Conservation (phyloP, 2,329 filamentous ascomycete species). For the Monilinia polystroma region DNA sequence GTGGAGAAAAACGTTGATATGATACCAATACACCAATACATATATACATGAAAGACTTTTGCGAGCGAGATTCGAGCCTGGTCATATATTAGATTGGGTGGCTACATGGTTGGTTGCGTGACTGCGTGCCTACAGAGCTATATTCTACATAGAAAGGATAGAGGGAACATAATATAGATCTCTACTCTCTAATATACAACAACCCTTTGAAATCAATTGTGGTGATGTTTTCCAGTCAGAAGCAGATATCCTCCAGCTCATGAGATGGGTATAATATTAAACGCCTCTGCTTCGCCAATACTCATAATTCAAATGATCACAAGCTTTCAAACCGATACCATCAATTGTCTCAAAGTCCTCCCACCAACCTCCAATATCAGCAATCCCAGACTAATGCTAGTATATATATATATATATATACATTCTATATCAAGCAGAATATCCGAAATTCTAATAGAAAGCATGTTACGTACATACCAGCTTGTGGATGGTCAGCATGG, state of each 20-base stretch:
- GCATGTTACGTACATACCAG: not conserved
- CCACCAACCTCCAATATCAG: not conserved
- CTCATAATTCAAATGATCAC: too few relatives aligned
- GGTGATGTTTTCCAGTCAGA: not conserved
- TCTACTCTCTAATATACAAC: slow-evolving; percentile 8
- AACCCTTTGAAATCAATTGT: not conserved
- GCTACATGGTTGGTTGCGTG: not conserved
- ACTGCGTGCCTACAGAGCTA: not conserved
- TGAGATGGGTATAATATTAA: not conserved
- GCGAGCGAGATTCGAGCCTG: slow-evolving; percentile 6
- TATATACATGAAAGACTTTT: not conserved
- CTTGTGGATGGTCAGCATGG: too few relatives aligned
- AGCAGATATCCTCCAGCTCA: not conserved
- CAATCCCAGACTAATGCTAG: not conserved
- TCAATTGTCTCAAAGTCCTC: not conserved
- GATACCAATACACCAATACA: not conserved
- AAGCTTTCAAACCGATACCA: not conserved
- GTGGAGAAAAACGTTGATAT: not conserved
- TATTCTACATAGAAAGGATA: not conserved
- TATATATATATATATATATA: not conserved
- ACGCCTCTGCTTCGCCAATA: too few relatives aligned
- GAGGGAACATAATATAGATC: slow-evolving; percentile 19
- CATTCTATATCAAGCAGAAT: not conserved
- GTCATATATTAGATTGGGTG: not conserved
- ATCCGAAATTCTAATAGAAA: not conserved